These are phyloP conservation scores for Metschnikowia dekortorum DNA, from an alignment of 805 yeast genomes.

Conservation along the genomic window DNA sequence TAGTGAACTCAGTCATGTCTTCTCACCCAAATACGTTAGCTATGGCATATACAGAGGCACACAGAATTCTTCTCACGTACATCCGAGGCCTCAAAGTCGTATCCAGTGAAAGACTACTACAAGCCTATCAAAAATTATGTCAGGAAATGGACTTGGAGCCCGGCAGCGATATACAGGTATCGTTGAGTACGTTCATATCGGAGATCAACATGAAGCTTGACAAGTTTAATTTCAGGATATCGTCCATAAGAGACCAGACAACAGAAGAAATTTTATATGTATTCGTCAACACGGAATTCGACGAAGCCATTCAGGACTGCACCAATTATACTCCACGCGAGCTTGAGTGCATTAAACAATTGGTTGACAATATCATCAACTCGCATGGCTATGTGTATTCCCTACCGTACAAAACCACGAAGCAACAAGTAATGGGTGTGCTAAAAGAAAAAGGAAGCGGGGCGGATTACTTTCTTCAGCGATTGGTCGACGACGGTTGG, in stretches of 20 bases:
- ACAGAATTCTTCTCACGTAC: constrained; percentile 16
- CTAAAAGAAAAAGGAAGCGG: constrained; percentile 31
- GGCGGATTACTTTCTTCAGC: constrained; percentile 34
- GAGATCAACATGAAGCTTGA: constrained; percentile 30
- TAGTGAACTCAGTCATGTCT: neutral
- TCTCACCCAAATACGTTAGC: neutral
- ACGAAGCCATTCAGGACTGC: constrained; percentile 38
- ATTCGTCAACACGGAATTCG: constrained; percentile 38
- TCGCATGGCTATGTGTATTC: constrained; percentile 32
- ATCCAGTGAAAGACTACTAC: constrained; percentile 5
- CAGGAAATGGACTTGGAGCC: constrained; percentile 8
- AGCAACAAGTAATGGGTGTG: constrained; percentile 23
- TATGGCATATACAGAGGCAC: constrained; percentile 12
- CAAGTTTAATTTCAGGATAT: constrained; percentile 41
- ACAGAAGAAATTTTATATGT: constrained; percentile 29
- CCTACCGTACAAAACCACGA: constrained; percentile 33
- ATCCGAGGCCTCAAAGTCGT: constrained; percentile 10
- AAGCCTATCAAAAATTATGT: constrained; percentile 6
- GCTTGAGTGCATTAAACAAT: constrained; percentile 38
- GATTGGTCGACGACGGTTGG: constrained; percentile 52
- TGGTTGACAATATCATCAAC: constrained; percentile 45
- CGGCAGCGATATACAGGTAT: constrained; percentile 2
- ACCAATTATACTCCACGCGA: constrained; percentile 35
- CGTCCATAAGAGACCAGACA: constrained; percentile 33
- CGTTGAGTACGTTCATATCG: constrained; percentile 18